Evolutionary conservation across 2,329 filamentous ascomycete genomes (phyloP), one percentile per base, ranked within the genome.

Genomic region (Colletotrichum gloeosporioides): DNA sequence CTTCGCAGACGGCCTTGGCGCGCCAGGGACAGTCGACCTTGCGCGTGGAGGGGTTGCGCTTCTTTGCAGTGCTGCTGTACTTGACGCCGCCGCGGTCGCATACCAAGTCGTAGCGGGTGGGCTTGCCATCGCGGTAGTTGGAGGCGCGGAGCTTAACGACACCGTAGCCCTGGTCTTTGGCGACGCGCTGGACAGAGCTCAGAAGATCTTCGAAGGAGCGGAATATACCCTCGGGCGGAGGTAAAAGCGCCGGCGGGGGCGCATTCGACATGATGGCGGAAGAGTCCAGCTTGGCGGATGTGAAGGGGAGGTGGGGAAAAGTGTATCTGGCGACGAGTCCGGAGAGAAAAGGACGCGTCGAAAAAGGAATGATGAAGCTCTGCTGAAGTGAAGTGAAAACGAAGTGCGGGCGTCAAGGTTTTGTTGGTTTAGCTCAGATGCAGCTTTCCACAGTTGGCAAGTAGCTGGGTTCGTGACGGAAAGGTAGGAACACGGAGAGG

Each of bases 11-110:
- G 29, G 91, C 91, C 84, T 92, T 92, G 71, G 91, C 91, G 69
- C 90, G 89, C 85, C 91, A 92, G 13, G 91, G 91, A 73, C 91
- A 92, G 81, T 92, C 91, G 71, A 92, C 90, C 83, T 92, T 92
- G 81, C 91, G 90, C 59, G 91, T 92, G 70, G 90, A 92, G 2
- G 91, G 91, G 79, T 91, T 92, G 73, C 91, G 89, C 85, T 92
- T 92, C 87, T 92, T 92, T 9, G 91, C 91, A 2, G 91, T 92
- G 83, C 90, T 92, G 84, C 87, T 91, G 84, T 92, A 92, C 83
- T 92, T 92, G 81, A 92, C 91, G 76, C 91, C 91, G 70, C 91
- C 91, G 55, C 91, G 90, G 78, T 92, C 91, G 83, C 91, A 92
- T 39, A 92, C 91, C 13, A 92, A 86, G 78, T 92, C 91, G 83